Evolutionary conservation across 2,329 filamentous ascomycete species (phyloP).

Genomic region (Fusarium sp.): DNA sequence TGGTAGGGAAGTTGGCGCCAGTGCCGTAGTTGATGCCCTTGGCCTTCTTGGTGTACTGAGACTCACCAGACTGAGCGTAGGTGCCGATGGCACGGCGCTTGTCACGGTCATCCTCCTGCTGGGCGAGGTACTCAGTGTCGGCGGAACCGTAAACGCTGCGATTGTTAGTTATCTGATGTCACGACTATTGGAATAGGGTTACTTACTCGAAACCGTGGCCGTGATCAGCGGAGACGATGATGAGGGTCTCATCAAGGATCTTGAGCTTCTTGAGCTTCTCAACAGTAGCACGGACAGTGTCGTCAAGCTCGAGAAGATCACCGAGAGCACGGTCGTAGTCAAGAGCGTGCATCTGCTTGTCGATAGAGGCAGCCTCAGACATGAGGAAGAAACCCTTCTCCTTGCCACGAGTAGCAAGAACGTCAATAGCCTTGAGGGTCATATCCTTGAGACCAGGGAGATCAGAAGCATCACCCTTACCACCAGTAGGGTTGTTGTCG

Average conservation of each 20-base stretch:
- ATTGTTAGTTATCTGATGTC: not conserved
- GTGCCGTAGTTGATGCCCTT: conserved; percentile 73
- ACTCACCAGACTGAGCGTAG: conserved; percentile 77
- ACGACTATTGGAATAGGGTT: not conserved
- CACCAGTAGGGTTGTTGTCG: conserved; percentile 74
- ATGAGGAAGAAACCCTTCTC: conserved; percentile 86
- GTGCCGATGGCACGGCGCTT: conserved; percentile 79
- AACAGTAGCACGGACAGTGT: conserved; percentile 80
- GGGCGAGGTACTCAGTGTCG: conserved; percentile 78
- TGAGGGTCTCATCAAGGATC: conserved; percentile 76
- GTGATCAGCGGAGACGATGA: conserved; percentile 86
- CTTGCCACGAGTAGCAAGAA: conserved; percentile 71
- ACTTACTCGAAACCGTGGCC: conserved; percentile 79
- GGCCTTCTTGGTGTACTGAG: conserved; percentile 72
- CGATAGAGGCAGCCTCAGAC: conserved; percentile 84
- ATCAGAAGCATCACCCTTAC: conserved; percentile 70
- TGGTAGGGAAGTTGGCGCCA: conserved; percentile 78
- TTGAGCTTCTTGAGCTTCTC: conserved; percentile 71
- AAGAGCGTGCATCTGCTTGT: conserved; percentile 88
- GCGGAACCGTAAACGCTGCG: conserved; percentile 75
- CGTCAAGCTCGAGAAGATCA: conserved; percentile 85
- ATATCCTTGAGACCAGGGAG: conserved; percentile 88
- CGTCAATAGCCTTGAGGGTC: conserved; percentile 85
- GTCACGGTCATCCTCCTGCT: conserved; percentile 69
- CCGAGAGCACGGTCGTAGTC: conserved; percentile 88